Evolutionary conservation across 495 filamentous ascomycete genomes (phyloP), one percentile per base, ranked within the genome.

Genomic region (Aspergillus sclerotioniger): DNA sequence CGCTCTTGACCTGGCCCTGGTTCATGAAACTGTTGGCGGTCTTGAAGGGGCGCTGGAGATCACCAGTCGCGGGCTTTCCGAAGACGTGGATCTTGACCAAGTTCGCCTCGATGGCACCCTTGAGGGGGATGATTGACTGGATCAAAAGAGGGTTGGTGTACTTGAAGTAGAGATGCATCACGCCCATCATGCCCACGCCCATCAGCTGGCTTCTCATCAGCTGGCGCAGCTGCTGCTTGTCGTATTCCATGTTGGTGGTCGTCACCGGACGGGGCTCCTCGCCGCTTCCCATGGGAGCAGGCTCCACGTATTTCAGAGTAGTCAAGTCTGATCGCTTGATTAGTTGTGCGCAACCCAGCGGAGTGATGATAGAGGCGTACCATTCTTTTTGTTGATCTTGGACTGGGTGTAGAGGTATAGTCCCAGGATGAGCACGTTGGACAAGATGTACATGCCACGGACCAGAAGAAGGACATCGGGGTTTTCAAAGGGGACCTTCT

Each of bases 121-220:
- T 98, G 70, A 98, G 81, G 31, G 94, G 94, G 71, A 98, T 93
- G 82, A 98, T 96, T 68, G 88, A 92, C 84, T 98, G 94, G 82
- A 98, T 95, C 69, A 98, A 77, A 37, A 98, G 89, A 33, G 94
- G 94, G 85, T 97, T 98, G 78, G 92, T 96, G 88, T 96, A 98
- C 76, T 96, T 90, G 80, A 98, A 87, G 86, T 98, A 98, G 63
- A 97, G 59, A 79, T 97, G 94, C 94, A 98, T 98, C 68, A 96
- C 87, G 60, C 75, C 84, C 94, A 98, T 98, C 94, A 98, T 98
- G 66, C 84, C 91, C 50, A 98, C 80, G 51, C 94, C 94, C 88
- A 96, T 96, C 61, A 96, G 76, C 72, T 96, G 92, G 62, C 86
- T 81, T 79, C 91, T 92, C 77, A 89, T 88, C 63, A 90, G 79